A percentile compares a stretch with the other conserved stretches of the same genome.
Conservation (phyloP, 116 monocot species). For the Cymodocea nodosa region DNA sequence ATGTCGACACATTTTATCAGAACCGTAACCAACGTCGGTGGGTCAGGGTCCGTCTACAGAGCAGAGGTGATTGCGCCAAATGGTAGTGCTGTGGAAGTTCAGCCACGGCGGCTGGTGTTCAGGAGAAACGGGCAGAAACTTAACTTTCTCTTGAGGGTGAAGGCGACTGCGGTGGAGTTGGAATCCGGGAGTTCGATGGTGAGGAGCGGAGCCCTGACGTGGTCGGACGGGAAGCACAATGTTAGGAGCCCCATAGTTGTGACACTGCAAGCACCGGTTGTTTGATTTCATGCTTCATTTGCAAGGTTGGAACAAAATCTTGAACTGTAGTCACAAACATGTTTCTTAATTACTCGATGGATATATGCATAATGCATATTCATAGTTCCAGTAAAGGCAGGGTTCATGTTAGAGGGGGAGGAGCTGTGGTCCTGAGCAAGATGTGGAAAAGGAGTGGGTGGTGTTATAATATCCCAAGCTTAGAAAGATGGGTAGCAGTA, state of each 20-base stretch:
- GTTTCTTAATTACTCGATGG: too few relatives aligned
- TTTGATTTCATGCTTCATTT: not conserved
- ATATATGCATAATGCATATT: too few relatives aligned
- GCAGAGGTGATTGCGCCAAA: conserved; percentile 35
- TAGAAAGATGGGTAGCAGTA: too few relatives aligned
- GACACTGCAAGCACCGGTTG: conserved; percentile 52
- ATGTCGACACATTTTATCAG: conserved; percentile 57
- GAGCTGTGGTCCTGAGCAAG: too few relatives aligned
- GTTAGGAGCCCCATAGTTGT: conserved; percentile 76
- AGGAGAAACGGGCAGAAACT: conserved; percentile 59
- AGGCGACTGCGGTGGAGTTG: conserved; percentile 14
- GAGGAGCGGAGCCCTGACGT: conserved; percentile 48
- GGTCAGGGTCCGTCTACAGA: conserved; percentile 28
- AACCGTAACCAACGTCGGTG: conserved; percentile 76
- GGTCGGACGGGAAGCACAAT: conserved; percentile 60
- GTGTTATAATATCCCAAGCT: too few relatives aligned
- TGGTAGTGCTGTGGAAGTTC: conserved; percentile 42
- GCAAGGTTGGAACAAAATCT: not conserved
- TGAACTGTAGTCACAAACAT: too few relatives aligned
- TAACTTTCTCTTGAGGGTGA: conserved; percentile 61
- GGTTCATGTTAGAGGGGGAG: too few relatives aligned
- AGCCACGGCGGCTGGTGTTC: conserved; percentile 51
- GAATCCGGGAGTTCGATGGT: conserved; percentile 51
- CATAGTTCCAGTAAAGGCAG: too few relatives aligned
- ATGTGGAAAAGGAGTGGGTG: too few relatives aligned